Evolutionary conservation across 495 filamentous ascomycete species (phyloP), one percentile per base, ranked within the genome.

Genomic region (Cudoniella acicularis): DNA sequence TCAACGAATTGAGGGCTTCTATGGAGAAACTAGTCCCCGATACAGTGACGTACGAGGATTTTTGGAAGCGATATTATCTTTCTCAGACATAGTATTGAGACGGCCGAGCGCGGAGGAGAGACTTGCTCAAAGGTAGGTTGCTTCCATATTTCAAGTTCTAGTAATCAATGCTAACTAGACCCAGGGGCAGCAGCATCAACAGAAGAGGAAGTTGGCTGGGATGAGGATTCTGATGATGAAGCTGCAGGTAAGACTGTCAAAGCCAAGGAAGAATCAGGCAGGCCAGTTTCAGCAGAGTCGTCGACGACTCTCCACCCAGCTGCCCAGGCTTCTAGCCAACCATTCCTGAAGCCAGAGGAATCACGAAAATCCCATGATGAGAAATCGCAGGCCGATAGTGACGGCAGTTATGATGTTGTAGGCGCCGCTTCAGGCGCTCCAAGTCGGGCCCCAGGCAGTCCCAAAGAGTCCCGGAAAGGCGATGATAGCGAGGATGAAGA

Each of bases 41-140:
- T 73, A 81, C 81, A 62, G 91, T 96, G 13, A 81, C 91, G 26
- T 99, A 99, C 69, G 81, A 75, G 13, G 83, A 87, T 47, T 99
- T 98, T 71, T 99, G 95, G 95, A 87, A 81, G 63, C 81, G 94
- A 40, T 99, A 99, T 70, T 98, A 97, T n/a, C 64, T 99, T 97
- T 77, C 76, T 98, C 59, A 78, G 95, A 64, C 87, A 95, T 62
- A 91, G 95, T 21, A 87, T 99, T 60, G 94, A 98, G 75, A 92
- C 87, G n/a, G 91, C 96, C 56, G 94, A 99, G 85, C 88, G 66
- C 84, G 91, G 74, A 79, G 94, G 70, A 85, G 87, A 67, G 94
- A 98, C 69, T 75, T 99, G 60, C 75, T 99, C 47, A 96, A 96
- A 73, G 94, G 94, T 96, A 6, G 25, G 55, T 42, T n/a, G 10